Percentiles rank a stretch among this genome's conserved stretches.
phyloP scores from a whole-genome alignment of 306 rosid species.

The Senna siamea region DNA sequence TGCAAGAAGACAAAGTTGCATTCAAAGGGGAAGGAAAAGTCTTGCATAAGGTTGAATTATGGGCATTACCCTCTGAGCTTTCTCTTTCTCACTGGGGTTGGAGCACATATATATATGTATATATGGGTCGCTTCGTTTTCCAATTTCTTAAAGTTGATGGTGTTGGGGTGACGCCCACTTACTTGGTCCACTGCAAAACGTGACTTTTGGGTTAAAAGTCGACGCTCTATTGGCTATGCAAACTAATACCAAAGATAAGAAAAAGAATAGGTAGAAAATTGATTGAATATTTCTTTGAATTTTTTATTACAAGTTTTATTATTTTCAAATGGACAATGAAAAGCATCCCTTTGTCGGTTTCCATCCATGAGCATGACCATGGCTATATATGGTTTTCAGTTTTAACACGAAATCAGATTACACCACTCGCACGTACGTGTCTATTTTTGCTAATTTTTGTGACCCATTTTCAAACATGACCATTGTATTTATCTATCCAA shows the following conservation, averaged over 20 bases:
- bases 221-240: constrained; percentile 39
- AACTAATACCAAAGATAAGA: constrained; percentile 1
- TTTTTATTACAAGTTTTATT: background rate
- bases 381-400: background rate
- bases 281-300: background rate
- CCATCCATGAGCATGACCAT: background rate
- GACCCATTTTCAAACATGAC: background rate
- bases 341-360: constrained; percentile 43
- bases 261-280: background rate
- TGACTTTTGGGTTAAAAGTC: constrained; percentile 34
- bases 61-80: background rate
- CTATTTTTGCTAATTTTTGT: background rate
- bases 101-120: background rate
- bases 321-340: constrained; percentile 20
- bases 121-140: constrained; percentile 42
- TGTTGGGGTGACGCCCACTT: background rate
- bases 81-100: constrained; percentile 19
- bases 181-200: constrained; percentile 28
- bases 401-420: constrained; percentile 32
- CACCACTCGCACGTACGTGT: background rate
- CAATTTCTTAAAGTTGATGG: constrained; percentile 35
- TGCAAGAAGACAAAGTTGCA: constrained; percentile 29
- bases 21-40: constrained; percentile 32
- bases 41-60: constrained; percentile 16
- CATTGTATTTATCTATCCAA: background rate